These are phyloP conservation scores for Multifurca ochricompacta DNA, from an alignment of 768 basidiomycete genomes.

Conservation along the genomic window DNA sequence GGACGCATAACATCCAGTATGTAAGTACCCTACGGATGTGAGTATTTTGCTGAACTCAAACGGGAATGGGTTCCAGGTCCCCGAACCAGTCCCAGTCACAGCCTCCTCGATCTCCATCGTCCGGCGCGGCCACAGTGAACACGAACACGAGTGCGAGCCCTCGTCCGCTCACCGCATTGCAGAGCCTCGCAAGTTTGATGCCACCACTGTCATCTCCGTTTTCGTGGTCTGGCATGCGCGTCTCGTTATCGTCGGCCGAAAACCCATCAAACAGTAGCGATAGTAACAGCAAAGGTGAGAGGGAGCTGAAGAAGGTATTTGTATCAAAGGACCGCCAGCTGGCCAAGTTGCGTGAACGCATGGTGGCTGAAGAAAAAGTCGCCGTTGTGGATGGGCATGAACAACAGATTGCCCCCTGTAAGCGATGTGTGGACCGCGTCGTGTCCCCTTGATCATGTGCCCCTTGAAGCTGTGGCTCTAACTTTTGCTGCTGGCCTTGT, in stretches of 20 bases:
- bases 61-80: neutral
- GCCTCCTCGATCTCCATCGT: no score
- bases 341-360: conserved; percentile 48
- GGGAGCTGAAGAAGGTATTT: conserved; percentile 26
- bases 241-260: neutral
- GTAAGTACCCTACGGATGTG: conserved; percentile 28
- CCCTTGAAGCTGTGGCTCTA: neutral
- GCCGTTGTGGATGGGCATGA: neutral
- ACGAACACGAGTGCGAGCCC: neutral
- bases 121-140: conserved; percentile 26
- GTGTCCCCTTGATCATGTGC: conserved; percentile 7
- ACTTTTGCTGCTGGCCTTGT: no score
- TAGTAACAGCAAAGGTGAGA: conserved; percentile 23
- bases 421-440: conserved; percentile 12
- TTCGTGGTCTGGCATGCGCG: conserved; percentile 28
- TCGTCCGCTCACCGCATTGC: conserved; percentile 36
- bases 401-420: neutral
- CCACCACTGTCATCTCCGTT: conserved; percentile 39
- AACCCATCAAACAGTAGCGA: neutral
- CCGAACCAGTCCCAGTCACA: neutral
- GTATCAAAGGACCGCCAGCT: conserved; percentile 63
- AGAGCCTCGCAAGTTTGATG: conserved; percentile 53
- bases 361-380: conserved; percentile 38
- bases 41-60: neutral
- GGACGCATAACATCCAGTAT: conserved; percentile 33